Evolutionary conservation across 768 basidiomycete genomes (phyloP).

Genomic region (Chalciporus pseudorubinellus): DNA sequence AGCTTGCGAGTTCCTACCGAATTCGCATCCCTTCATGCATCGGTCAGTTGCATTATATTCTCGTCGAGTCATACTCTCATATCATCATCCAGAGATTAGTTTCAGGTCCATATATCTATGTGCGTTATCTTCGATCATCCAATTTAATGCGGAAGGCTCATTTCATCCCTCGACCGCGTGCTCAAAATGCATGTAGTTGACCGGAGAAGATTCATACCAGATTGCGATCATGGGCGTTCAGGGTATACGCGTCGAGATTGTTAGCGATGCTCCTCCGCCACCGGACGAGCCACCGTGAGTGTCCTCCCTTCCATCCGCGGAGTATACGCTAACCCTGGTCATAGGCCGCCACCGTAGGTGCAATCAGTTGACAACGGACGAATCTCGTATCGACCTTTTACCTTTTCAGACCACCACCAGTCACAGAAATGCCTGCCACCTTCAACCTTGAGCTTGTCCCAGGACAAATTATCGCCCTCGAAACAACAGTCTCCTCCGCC

Average conservation of each 20-base stretch:
- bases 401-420: slow-evolving; percentile 54
- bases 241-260: slow-evolving; percentile 82
- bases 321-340: slow-evolving; percentile 11
- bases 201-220: slow-evolving; percentile 84
- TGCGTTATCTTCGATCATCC: slow-evolving; percentile 36
- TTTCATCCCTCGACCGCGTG: slow-evolving; percentile 20
- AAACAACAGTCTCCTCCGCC: slow-evolving; percentile 71
- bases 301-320: slow-evolving; percentile 1
- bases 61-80: slow-evolving; percentile 15
- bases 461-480: slow-evolving; percentile 76
- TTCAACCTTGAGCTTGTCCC: slow-evolving; percentile 81
- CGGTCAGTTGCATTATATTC: slow-evolving; percentile 47
- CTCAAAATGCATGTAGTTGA: slow-evolving; percentile 48
- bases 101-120: slow-evolving; percentile 81
- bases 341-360: slow-evolving; percentile 51
- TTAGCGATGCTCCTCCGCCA: slow-evolving; percentile 81
- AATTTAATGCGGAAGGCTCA: slow-evolving; percentile 9
- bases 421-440: slow-evolving; percentile 82
- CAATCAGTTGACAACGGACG: slow-evolving; percentile 12
- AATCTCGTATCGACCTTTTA: slow-evolving; percentile 1
- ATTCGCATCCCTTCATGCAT: slow-evolving; percentile 80
- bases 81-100: slow-evolving; percentile 59
- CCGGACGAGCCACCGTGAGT: slow-evolving; percentile 82
- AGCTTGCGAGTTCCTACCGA: slow-evolving; percentile 82
- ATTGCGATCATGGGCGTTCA: slow-evolving; percentile 83